Evolutionary conservation across 2,329 filamentous ascomycete species (phyloP), one percentile per base, ranked within the genome.

Genomic region (Beauveria sp.): DNA sequence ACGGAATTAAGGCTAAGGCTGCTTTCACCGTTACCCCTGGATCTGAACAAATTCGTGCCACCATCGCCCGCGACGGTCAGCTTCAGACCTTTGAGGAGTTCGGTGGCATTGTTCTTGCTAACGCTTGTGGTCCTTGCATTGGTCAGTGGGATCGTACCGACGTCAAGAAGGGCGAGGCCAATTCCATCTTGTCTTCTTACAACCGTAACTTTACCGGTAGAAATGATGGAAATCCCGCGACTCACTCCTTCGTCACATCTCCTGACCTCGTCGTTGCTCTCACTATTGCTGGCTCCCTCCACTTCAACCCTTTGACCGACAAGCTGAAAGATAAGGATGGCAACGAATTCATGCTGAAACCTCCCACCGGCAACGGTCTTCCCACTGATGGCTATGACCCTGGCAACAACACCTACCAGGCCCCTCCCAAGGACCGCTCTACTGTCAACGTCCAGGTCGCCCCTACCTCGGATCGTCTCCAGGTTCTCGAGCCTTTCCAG

Each of bases 161-260:
- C 69, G 91, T 97, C 62, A 89, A 93, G 84, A 97, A 98, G 86
- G 93, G 93, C 68, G 88, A 90, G 70, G 82, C 92, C 71, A 99
- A 99, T 87, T 96, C 92, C 7, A 99, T 99, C 76, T 83, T 99
- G 75, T 97, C 93, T 52, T 98, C 95, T 31, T 99, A 97, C 88
- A 99, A 99, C 89, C 92, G 95, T 79, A 98, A 99, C 87, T 98
- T 99, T 83, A 98, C 93, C 65, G 93, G 93, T 68, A 91, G 95
- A 75, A 98, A 98, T 77, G 93, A 96, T 69, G 92, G 90, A 68
- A 98, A 96, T 84, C 92, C 92, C 46, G 91, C 91, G 61, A 96
- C 92, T 57, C 92, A 96, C 82, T 91, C 91, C 63, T 96, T 96
- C 76, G 92, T 96, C 68, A 88, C 92, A 66, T 96, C 91, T 7